Evolutionary conservation across 2,329 filamentous ascomycete species (phyloP).

Genomic region (Penicillium frequentans): DNA sequence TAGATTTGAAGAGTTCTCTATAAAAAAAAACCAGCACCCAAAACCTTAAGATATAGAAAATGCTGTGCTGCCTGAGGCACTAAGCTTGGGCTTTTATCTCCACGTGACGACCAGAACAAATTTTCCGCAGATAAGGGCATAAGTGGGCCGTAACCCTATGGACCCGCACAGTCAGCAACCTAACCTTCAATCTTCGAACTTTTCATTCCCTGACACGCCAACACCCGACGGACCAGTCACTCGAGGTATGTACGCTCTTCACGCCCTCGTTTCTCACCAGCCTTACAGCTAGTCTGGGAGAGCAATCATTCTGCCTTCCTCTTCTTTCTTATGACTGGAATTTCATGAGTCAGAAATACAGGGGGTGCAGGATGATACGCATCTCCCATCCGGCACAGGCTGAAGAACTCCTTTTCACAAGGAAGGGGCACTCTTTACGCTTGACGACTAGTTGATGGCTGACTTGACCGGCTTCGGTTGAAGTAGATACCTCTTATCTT

Average conservation of each 20-base stretch:
- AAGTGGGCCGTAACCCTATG: conserved; percentile 28
- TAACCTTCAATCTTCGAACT: conserved; percentile 18
- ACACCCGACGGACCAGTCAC: conserved; percentile 30
- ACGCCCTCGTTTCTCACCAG: conserved; percentile 25
- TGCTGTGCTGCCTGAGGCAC: conserved; percentile 10
- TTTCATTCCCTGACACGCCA: conserved; percentile 23
- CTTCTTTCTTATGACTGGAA: background rate
- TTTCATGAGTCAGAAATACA: conserved; percentile 2
- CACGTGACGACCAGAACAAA: conserved; percentile 21
- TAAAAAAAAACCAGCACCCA: no score
- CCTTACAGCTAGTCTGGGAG: conserved; percentile 46
- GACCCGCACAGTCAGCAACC: conserved; percentile 31
- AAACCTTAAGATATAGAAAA: no score
- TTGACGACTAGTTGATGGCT: conserved; percentile 64
- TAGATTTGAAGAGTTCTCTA: background rate
- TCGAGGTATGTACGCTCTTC: conserved; percentile 44
- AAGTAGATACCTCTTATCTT: conserved; percentile 40
- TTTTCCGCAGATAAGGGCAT: conserved; percentile 27
- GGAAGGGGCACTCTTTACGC: conserved; percentile 66
- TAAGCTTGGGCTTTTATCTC: background rate
- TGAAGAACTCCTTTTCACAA: conserved; percentile 63
- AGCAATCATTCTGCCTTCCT: conserved; percentile 39
- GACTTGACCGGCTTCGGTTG: conserved; percentile 41
- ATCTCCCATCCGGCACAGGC: conserved; percentile 55
- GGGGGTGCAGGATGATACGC: conserved; percentile 41